These are phyloP conservation scores for Ammopiptanthus mongolicus DNA, from an alignment of 306 rosid species.

Conservation along the genomic window DNA sequence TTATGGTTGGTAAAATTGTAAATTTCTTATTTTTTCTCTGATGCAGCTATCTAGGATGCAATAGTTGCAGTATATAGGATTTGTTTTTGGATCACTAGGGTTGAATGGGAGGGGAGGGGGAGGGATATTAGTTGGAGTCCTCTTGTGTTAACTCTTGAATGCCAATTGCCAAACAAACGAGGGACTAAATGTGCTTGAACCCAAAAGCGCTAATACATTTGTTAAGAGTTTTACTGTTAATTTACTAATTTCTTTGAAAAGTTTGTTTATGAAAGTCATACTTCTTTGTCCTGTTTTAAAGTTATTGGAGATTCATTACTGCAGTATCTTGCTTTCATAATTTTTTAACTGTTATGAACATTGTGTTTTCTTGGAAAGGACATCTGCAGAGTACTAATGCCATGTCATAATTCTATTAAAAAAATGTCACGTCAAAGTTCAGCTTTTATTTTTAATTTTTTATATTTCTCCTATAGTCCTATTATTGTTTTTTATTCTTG, in stretches of 20 bases:
- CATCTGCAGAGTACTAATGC: background rate
- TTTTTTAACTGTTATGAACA: background rate
- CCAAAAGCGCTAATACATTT: background rate
- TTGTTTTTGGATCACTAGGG: background rate
- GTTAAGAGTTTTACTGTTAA: background rate
- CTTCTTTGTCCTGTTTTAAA: background rate
- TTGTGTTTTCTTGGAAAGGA: background rate
- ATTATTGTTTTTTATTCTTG: background rate
- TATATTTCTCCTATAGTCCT: background rate
- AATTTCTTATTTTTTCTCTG: background rate
- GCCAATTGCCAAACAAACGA: background rate
- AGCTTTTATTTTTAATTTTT: background rate
- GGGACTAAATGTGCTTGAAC: background rate
- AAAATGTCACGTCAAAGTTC: too few species aligned
- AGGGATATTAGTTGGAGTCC: background rate
- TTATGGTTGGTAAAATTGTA: too few species aligned
- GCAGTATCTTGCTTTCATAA: background rate
- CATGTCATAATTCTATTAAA: too few species aligned
- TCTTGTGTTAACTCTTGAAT: background rate
- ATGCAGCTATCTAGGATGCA: background rate
- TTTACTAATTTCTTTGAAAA: background rate
- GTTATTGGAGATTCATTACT: background rate
- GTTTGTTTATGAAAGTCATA: background rate
- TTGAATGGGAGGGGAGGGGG: background rate
- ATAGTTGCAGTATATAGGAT: background rate